Conservation (phyloP, 1,139 yeast genomes). For the Suhomyces guaymorum region DNA sequence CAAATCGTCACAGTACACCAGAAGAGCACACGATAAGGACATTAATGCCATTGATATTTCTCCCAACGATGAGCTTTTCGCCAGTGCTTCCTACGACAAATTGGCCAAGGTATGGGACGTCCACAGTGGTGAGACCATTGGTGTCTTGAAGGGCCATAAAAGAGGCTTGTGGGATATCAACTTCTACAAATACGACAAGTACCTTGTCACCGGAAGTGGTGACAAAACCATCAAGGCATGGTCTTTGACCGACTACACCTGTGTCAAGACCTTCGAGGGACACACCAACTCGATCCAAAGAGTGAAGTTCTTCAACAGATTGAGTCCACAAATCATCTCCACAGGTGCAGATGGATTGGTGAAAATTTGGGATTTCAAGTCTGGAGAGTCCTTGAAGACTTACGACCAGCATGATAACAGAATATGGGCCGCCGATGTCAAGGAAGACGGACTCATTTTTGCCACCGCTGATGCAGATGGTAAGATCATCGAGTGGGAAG, state of each 20-base stretch:
- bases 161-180: conserved; percentile 93
- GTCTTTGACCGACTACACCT: conserved; percentile 76
- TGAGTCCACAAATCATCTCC: conserved; percentile 67
- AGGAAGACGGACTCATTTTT: conserved; percentile 66
- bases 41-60: conserved; percentile 85
- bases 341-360: conserved; percentile 95
- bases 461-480: conserved; percentile 96
- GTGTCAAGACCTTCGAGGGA: conserved; percentile 86
- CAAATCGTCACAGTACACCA: conserved; percentile 72
- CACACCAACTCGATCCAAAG: conserved; percentile 92
- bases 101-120: conserved; percentile 87
- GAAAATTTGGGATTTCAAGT: conserved; percentile 80
- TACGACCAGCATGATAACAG: conserved; percentile 90
- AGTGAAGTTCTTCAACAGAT: conserved; percentile 62
- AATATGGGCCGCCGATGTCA: conserved; percentile 83
- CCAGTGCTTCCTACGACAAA: conserved; percentile 95
- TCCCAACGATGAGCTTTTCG: conserved; percentile 84
- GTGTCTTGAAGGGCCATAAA: conserved; percentile 83
- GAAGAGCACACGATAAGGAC: conserved; percentile 96
- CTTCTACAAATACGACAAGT: conserved; percentile 77
- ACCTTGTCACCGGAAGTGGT: conserved; percentile 79
- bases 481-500: conserved; percentile 83
- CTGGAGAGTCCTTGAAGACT: conserved; percentile 73
- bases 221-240: conserved; percentile 89
- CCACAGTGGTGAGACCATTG: conserved; percentile 79